Percentiles rank a stretch among this genome's conserved stretches.
These are phyloP conservation scores for Cryptococcus amylolentus DNA, from an alignment of 1,284 basidiomycete genomes.

Conservation along the genomic window DNA sequence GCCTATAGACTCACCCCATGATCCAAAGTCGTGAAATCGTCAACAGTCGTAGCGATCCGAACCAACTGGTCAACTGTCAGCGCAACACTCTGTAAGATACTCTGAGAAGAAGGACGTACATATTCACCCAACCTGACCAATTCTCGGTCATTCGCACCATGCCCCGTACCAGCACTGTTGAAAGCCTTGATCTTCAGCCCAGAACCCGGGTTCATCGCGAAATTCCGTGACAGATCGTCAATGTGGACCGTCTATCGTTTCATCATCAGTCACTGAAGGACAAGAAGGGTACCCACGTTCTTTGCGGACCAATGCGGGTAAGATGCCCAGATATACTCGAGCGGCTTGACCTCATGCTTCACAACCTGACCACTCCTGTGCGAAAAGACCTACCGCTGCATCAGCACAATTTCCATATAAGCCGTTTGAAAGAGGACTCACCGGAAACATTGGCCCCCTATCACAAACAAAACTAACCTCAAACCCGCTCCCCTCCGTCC, in stretches of 20 bases:
- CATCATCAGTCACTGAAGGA: background rate
- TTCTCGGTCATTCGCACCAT: slow-evolving; percentile 62
- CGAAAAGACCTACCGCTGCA: slow-evolving; percentile 55
- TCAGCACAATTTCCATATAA: background rate
- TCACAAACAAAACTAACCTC: slow-evolving; percentile 66
- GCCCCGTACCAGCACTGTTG: slow-evolving; percentile 66
- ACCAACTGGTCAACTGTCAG: slow-evolving; percentile 20
- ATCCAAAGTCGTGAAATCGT: slow-evolving; percentile 39
- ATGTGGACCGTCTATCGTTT: slow-evolving; percentile 66
- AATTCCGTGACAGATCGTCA: slow-evolving; percentile 82
- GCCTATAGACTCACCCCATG: slow-evolving; percentile 29
- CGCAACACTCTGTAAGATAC: background rate
- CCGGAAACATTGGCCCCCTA: slow-evolving; percentile 83
- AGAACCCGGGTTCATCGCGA: slow-evolving; percentile 78
- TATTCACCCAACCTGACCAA: slow-evolving; percentile 63
- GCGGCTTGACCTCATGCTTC: slow-evolving; percentile 74
- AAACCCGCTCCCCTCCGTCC: slow-evolving; percentile 60
- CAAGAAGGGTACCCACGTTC: slow-evolving; percentile 50
- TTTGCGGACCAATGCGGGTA: slow-evolving; percentile 71
- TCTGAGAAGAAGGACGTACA: slow-evolving; percentile 23
- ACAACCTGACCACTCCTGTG: slow-evolving; percentile 67
- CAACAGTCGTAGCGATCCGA: slow-evolving; percentile 26
- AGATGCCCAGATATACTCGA: slow-evolving; percentile 82
- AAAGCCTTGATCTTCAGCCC: slow-evolving; percentile 79
- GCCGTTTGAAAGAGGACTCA: slow-evolving; percentile 39